Conservation (phyloP, 1,139 yeast species). For the Pichia sp. region DNA sequence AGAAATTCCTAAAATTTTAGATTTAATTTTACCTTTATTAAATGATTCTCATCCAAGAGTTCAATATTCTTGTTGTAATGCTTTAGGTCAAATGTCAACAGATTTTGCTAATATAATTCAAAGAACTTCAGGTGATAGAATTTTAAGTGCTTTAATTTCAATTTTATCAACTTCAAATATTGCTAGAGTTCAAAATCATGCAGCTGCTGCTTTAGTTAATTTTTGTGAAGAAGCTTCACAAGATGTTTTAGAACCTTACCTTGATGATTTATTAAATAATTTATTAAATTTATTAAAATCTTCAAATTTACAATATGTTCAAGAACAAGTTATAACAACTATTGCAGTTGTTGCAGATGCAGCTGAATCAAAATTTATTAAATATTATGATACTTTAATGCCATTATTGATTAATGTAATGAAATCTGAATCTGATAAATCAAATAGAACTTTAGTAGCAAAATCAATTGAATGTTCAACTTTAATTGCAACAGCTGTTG, state of each 20-base stretch:
- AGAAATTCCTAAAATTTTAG: slow-evolving; percentile 76
- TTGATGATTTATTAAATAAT: slow-evolving; percentile 71
- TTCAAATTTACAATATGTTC: slow-evolving; percentile 86
- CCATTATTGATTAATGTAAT: slow-evolving; percentile 78
- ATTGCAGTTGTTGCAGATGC: slow-evolving; percentile 98
- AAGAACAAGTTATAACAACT: slow-evolving; percentile 93
- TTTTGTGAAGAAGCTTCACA: slow-evolving; percentile 89
- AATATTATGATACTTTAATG: slow-evolving; percentile 93
- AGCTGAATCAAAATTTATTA: slow-evolving; percentile 82
- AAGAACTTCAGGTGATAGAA: slow-evolving; percentile 66
- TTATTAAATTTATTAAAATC: slow-evolving; percentile 62
- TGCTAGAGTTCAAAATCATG: slow-evolving; percentile 94
- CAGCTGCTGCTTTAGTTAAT: slow-evolving; percentile 96
- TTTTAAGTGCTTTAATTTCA: slow-evolving; percentile 82
- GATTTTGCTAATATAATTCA: slow-evolving; percentile 91
- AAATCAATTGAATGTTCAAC: slow-evolving; percentile 95
- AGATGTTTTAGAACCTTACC: slow-evolving; percentile 80
- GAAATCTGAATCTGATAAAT: slow-evolving; percentile 71
- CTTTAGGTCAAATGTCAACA: slow-evolving; percentile 95
- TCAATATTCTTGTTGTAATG: slow-evolving; percentile 95
- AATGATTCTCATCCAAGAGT: slow-evolving; percentile 87
- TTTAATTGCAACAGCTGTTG: slow-evolving; percentile 93
- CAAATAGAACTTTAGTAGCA: slow-evolving; percentile 75
- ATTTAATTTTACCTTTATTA: slow-evolving; percentile 74
- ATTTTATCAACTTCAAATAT: slow-evolving; percentile 46